These are phyloP conservation scores for Lecanoromycetidae sp. DNA, from an alignment of 2,329 filamentous ascomycete genomes.

Conservation along the genomic window DNA sequence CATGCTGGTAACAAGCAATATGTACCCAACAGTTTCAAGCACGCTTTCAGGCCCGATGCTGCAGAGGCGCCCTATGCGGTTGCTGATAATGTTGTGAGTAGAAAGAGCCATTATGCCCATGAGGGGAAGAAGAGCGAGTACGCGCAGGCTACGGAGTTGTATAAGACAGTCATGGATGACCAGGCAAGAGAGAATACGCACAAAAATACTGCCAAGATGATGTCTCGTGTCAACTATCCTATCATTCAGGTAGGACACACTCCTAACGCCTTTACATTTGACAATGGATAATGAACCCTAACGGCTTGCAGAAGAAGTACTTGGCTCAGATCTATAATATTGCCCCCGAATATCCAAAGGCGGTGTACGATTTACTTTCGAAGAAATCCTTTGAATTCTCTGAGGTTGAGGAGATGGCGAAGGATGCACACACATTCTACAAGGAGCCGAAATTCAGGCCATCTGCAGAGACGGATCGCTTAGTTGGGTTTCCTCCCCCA, in stretches of 20 bases:
- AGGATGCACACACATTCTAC: constrained; percentile 35
- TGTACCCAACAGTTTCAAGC: constrained; percentile 39
- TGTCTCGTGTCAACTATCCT: constrained; percentile 33
- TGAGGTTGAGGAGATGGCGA: constrained; percentile 34
- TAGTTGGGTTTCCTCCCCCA: constrained; percentile 30
- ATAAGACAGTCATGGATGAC: constrained; percentile 37
- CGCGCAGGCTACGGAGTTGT: constrained; percentile 39
- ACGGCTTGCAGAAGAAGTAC: constrained; percentile 34
- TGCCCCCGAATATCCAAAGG: constrained; percentile 34
- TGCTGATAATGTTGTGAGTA: constrained; percentile 37
- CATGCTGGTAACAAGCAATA: constrained; percentile 39
- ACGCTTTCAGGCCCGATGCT: constrained; percentile 41
- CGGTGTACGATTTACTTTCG: constrained; percentile 36
- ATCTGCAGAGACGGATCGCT: constrained; percentile 28
- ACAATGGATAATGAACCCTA: background rate
- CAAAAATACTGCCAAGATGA: constrained; percentile 37
- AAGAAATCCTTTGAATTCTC: constrained; percentile 33
- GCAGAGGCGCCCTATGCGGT: constrained; percentile 41
- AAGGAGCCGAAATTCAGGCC: constrained; percentile 37
- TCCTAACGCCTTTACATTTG: no score
- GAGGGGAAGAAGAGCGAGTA: constrained; percentile 43
- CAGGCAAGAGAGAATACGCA: constrained; percentile 35
- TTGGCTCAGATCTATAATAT: constrained; percentile 42
- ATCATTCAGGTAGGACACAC: constrained; percentile 24
- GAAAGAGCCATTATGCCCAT: constrained; percentile 44